Conservation (phyloP, 116 monocot species). For the Posidonia oceanica region DNA sequence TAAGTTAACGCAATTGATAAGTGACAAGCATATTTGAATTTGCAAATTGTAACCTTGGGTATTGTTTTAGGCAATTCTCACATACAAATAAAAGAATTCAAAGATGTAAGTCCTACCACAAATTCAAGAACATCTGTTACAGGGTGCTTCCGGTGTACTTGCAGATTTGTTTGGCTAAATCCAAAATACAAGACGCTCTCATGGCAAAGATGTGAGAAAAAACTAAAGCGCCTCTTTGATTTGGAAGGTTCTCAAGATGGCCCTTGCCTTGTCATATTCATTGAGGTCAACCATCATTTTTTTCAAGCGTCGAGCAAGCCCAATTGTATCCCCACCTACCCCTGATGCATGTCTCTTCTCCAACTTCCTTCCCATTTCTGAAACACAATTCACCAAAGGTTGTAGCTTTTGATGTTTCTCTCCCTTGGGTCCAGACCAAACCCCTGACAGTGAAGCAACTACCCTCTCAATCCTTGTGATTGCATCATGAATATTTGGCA, state of each 20-base stretch:
- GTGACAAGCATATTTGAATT: no score
- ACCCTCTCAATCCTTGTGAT: slow-evolving; percentile 76
- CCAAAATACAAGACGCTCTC: neutral
- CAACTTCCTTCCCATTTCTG: slow-evolving; percentile 57
- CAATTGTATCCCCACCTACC: slow-evolving; percentile 44
- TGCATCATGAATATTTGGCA: slow-evolving; percentile 73
- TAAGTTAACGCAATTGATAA: no score
- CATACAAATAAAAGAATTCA: no score
- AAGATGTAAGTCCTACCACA: no score
- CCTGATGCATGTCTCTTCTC: slow-evolving; percentile 64
- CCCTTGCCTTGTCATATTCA: slow-evolving; percentile 88
- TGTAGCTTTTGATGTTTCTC: slow-evolving; percentile 45
- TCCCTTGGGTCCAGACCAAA: slow-evolving; percentile 51
- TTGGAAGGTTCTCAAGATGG: slow-evolving; percentile 63
- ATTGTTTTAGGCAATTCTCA: no score
- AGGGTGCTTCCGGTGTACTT: neutral
- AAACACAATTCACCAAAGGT: slow-evolving; percentile 63
- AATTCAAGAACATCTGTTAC: neutral
- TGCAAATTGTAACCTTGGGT: no score
- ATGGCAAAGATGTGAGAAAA: neutral
- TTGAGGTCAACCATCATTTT: slow-evolving; percentile 76
- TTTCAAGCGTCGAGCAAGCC: slow-evolving; percentile 76
- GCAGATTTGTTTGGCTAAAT: neutral
- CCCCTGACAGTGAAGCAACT: slow-evolving; percentile 53
- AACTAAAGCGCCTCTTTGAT: slow-evolving; percentile 87